Evolutionary conservation across 2,329 filamentous ascomycete species (phyloP).

Genomic region (Pseudogymnoascus sp.): DNA sequence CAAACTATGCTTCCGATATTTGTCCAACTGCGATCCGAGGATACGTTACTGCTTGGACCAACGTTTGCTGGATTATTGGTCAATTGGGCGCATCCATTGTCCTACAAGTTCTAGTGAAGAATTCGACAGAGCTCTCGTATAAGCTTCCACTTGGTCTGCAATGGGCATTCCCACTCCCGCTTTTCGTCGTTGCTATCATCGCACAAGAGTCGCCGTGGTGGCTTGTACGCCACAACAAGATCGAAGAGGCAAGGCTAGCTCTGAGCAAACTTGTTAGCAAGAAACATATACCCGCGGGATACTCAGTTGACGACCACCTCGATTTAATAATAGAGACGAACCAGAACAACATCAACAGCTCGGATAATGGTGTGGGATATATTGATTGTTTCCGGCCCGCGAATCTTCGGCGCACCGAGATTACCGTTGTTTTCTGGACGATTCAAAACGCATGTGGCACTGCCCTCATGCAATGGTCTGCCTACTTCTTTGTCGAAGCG

Average conservation of each 20-base stretch:
- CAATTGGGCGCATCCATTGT: slow-evolving; percentile 40
- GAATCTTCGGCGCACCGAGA: slow-evolving; percentile 47
- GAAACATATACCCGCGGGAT: slow-evolving; percentile 24
- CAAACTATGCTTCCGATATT: slow-evolving; percentile 24
- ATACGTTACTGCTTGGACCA: slow-evolving; percentile 12
- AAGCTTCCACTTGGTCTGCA: slow-evolving; percentile 42
- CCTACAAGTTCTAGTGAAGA: slow-evolving; percentile 36
- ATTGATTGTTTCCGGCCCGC: slow-evolving; percentile 44
- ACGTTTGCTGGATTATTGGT: slow-evolving; percentile 14
- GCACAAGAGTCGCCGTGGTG: slow-evolving; percentile 47
- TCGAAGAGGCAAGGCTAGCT: slow-evolving; percentile 39
- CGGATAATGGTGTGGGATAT: slow-evolving; percentile 49
- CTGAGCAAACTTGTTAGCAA: slow-evolving; percentile 33
- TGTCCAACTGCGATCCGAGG: slow-evolving; percentile 5
- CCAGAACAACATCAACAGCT: slow-evolving; percentile 43
- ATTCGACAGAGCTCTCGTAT: slow-evolving; percentile 40
- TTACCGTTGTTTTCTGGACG: slow-evolving; percentile 51
- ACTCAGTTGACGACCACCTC: slow-evolving; percentile 28
- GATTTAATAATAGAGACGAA: slow-evolving; percentile 52
- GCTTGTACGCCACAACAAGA: slow-evolving; percentile 40
- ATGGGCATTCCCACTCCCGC: slow-evolving; percentile 43
- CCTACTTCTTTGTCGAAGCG: slow-evolving; percentile 52
- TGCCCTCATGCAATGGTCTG: slow-evolving; percentile 57
- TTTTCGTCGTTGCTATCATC: slow-evolving; percentile 39
- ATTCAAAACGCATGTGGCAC: slow-evolving; percentile 58